These are phyloP conservation scores for Monilinia aucupariae DNA, from an alignment of 2,329 filamentous ascomycete genomes.

Conservation along the genomic window DNA sequence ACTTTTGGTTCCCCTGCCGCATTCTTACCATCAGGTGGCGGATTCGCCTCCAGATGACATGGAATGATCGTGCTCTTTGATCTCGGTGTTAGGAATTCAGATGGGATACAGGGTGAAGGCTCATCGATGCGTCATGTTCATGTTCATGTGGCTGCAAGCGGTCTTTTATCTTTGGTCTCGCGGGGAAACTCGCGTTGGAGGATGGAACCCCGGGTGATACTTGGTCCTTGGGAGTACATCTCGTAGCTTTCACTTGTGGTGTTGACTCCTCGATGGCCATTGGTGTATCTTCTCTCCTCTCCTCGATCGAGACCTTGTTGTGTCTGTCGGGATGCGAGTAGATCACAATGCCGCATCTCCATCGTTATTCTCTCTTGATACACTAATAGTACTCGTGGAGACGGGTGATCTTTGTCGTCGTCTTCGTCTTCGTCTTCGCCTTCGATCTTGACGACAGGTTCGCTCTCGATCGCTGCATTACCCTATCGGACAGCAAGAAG, in stretches of 20 bases:
- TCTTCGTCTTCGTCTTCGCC: neutral
- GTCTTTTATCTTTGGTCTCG: neutral
- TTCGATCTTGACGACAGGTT: neutral
- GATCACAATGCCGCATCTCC: no score
- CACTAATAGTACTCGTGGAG: no score
- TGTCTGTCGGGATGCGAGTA: no score
- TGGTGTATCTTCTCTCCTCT: no score
- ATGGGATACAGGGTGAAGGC: no score
- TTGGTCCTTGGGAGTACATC: neutral
- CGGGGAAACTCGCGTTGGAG: neutral
- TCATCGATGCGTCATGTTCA: neutral
- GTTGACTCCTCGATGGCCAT: neutral
- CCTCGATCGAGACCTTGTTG: neutral
- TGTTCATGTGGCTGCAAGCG: no score
- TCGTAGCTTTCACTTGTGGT: neutral
- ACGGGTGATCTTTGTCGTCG: neutral
- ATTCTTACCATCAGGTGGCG: no score
- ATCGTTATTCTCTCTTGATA: neutral
- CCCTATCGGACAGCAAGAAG: neutral
- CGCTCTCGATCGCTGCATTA: neutral
- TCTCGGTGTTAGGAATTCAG: no score
- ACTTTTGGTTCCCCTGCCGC: no score
- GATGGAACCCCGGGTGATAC: neutral
- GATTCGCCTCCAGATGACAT: no score
- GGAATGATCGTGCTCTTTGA: no score